Conservation (phyloP, 768 basidiomycete species). For the Heimioporus sp. region DNA sequence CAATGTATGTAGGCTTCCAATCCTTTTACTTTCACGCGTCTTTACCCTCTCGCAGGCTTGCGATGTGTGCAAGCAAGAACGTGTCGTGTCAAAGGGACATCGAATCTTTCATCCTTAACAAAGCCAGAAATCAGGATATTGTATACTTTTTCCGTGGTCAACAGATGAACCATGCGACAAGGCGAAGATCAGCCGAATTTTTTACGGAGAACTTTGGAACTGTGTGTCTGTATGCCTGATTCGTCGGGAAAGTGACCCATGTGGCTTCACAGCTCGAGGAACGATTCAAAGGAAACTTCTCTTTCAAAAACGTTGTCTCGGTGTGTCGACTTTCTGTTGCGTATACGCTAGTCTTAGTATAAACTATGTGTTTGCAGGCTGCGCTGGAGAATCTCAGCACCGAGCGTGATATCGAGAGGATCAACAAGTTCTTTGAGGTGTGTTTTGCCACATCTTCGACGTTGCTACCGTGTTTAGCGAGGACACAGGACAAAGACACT, state of each 20-base stretch:
- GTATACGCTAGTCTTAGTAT: not conserved
- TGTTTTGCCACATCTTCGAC: slow-evolving; percentile 9
- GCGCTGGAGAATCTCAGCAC: slow-evolving; percentile 52
- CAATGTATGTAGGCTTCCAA: slow-evolving; percentile 49
- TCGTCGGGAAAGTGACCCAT: not conserved
- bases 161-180: slow-evolving; percentile 52
- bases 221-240: slow-evolving; percentile 38
- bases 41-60: slow-evolving; percentile 41
- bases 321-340: slow-evolving; percentile 32
- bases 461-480: no score
- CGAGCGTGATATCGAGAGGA: slow-evolving; percentile 59
- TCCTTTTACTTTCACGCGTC: not conserved
- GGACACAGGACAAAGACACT: slow-evolving; percentile 56
- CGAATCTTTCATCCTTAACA: slow-evolving; percentile 54
- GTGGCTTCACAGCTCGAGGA: slow-evolving; percentile 50
- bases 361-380: slow-evolving; percentile 24
- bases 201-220: slow-evolving; percentile 67
- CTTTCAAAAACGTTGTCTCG: slow-evolving; percentile 50
- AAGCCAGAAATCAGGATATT: slow-evolving; percentile 60
- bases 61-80: slow-evolving; percentile 62
- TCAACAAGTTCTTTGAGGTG: slow-evolving; percentile 77
- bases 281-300: slow-evolving; percentile 71
- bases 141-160: slow-evolving; percentile 63
- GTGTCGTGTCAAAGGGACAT: slow-evolving; percentile 57
- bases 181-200: slow-evolving; percentile 54